Evolutionary conservation across 176 grass and related monocot genomes (phyloP).

Genomic region (maize (Zea mays)): Zm-B73-REFERENCE-NAM-5.0 NC_050096.1:62076001-62076500

Average conservation of each 20-base stretch:
- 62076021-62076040: background rate
- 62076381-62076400: conserved; percentile 1
- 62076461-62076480: conserved; percentile 31
- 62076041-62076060: background rate
- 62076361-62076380: background rate
- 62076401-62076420: conserved; percentile 58
- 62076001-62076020: background rate
- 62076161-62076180: conserved; percentile 80
- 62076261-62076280: conserved; percentile 89
- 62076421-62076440: conserved; percentile 42
- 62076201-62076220: conserved; percentile 65
- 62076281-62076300: conserved; percentile 40
- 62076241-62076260: conserved; percentile 96
- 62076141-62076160: conserved; percentile 23
- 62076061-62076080: background rate
- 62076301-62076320: background rate
- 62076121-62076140: background rate
- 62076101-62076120: background rate
- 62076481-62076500: conserved; percentile 1
- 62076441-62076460: conserved; percentile 6
- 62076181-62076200: conserved; percentile 75
- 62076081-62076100: background rate
- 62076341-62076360: conserved; percentile 38
- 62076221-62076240: conserved; percentile 86
- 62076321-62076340: background rate